Base-by-base conservation (phyloP, 208 protist species). In the Leptomonas pyrrhocoris region DNA sequence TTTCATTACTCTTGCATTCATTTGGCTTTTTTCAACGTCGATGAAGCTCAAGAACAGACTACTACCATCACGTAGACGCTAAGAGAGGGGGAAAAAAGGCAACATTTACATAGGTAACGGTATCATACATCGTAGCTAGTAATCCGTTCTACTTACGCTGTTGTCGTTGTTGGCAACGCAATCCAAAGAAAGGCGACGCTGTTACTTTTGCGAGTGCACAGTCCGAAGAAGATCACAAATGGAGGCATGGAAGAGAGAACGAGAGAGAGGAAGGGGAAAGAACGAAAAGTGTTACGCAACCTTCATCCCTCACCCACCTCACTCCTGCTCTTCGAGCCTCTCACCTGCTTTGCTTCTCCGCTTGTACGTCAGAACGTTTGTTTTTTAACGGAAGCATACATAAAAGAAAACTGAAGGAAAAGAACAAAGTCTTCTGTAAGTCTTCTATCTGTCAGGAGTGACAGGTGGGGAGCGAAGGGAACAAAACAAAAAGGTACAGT, bases 41-140 rank as follows among this genome's bases (percentile, higher is more conserved):
- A 21, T 48, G 43, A 48, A 48, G 18, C 11, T 3, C 4, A 48
- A 15, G 43, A n/a, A 48, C 34, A 7, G 16, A 46, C 4, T 13
- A 53, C n/a, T 53, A 13, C 11, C 12, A 48, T 34, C 19, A 51
- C 34, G 18, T n/a, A 34, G 21, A 27, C 21, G 21, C 34, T 19
- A 27, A 50, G 4, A 38, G 31, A 28, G 13, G 57, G n/a, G 34
- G 2, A 27, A 49, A 42, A 64, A 28, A 18, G 25, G 13, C 19
- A 64, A 25, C 18, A 25, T 57, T 30, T 25, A 53, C 42, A 38
- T 36, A 19, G 50, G 40, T 60, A 11, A 49, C 53, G n/a, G n/a
- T 69, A 60, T 42, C 31, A 72, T 69, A 57, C 49, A 69, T 69
- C 49, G 36, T 38, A 38, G 3, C 34, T 3, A 3, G 34, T 38